Conservation (phyloP, 2,329 filamentous ascomycete species). For the Fusarium sp. region DNA sequence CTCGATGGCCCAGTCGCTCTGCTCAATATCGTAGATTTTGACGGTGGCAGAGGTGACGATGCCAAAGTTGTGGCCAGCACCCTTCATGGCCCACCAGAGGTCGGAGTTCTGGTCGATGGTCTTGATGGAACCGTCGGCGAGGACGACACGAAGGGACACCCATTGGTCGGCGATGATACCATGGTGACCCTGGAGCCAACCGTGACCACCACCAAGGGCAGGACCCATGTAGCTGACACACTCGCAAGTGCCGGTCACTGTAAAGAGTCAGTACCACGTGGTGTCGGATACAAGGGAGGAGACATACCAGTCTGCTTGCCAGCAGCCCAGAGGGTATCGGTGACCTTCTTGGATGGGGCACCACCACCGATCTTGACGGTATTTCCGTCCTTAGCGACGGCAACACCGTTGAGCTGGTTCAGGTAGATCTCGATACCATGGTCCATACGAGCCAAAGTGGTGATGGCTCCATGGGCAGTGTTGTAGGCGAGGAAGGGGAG, state of each 20-base stretch:
- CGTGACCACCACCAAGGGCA: slow-evolving; percentile 48
- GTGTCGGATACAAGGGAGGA: too few species aligned
- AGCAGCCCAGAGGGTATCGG: slow-evolving; percentile 60
- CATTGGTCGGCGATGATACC: slow-evolving; percentile 51
- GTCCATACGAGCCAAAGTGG: slow-evolving; percentile 60
- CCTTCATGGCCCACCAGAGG: slow-evolving; percentile 52
- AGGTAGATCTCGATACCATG: slow-evolving; percentile 64
- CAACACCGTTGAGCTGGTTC: slow-evolving; percentile 56
- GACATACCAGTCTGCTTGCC: slow-evolving; percentile 62
- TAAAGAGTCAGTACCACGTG: neutral
- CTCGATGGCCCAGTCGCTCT: slow-evolving; percentile 44
- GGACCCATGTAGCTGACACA: slow-evolving; percentile 48
- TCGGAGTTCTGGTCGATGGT: slow-evolving; percentile 43
- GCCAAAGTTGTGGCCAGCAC: slow-evolving; percentile 51
- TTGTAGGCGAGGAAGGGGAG: slow-evolving; percentile 66
- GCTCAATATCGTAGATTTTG: slow-evolving; percentile 47
- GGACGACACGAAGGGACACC: slow-evolving; percentile 48
- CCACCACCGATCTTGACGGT: slow-evolving; percentile 64
- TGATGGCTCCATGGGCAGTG: slow-evolving; percentile 64
- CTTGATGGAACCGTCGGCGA: slow-evolving; percentile 44
- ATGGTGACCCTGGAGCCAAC: slow-evolving; percentile 45
- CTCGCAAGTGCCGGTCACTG: slow-evolving; percentile 43
- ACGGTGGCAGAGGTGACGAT: slow-evolving; percentile 47
- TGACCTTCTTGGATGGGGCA: slow-evolving; percentile 58
- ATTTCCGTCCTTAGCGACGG: slow-evolving; percentile 55